Conservation (phyloP, 352 stramenopile genomes). For the Pythium insidiosum region DNA sequence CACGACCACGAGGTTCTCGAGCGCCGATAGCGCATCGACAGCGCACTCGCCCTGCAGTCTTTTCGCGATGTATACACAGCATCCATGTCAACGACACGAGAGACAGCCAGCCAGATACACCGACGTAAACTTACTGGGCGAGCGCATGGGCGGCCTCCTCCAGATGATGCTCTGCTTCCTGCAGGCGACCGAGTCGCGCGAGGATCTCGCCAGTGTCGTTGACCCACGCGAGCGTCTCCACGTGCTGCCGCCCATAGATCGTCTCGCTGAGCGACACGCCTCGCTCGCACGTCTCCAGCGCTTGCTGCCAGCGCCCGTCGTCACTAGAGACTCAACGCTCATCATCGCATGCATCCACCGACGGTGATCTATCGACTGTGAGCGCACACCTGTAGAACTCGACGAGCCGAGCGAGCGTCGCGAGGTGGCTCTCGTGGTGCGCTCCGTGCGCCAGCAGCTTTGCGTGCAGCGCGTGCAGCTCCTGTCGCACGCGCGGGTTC, state of each 20-base stretch:
- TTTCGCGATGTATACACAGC: no score
- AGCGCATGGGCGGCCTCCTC: constrained; percentile 21
- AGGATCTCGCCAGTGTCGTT: constrained; percentile 32
- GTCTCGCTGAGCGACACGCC: constrained; percentile 34
- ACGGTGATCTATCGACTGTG: no score
- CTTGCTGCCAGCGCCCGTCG: no score
- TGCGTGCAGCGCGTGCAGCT: constrained; percentile 45
- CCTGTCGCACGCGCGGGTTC: constrained; percentile 22
- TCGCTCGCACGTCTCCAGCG: constrained; percentile 26
- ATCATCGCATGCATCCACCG: no score
- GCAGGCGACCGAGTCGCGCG: constrained; percentile 9
- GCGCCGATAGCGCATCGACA: constrained; percentile 16
- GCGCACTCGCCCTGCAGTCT: constrained; percentile 29
- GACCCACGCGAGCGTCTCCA: constrained; percentile 37
- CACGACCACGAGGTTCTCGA: constrained; percentile 49
- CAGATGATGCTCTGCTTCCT: constrained; percentile 32
- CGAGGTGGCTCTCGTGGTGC: constrained; percentile 31
- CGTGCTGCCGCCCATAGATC: constrained; percentile 21
- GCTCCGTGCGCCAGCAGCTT: constrained; percentile 35
- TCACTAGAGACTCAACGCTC: no score
- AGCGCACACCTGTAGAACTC: constrained; percentile 6
- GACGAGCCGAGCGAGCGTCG: constrained; percentile 28
- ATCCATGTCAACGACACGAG: no score
- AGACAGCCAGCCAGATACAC: no score
- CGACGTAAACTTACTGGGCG: constrained; percentile 12